Base-by-base conservation (phyloP, 2,329 filamentous ascomycete species). In the Sporothrix inflata region DNA sequence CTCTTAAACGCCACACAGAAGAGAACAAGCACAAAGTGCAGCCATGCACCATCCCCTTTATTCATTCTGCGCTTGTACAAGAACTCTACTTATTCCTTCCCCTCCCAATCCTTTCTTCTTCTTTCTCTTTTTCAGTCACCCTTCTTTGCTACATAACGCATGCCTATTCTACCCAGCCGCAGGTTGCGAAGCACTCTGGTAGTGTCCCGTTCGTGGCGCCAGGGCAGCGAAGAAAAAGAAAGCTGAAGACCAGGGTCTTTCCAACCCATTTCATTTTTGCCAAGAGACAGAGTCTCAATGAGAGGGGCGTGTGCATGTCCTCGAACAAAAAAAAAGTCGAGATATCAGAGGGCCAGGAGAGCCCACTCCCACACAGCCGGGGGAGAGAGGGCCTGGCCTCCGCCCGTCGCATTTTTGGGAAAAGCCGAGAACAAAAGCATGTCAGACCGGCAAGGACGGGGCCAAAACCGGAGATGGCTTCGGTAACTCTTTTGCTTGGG, bases 401-500 rank as follows among this genome's bases (percentile, higher is more conserved):
- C 19, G 66, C 12, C 21, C 11, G 34, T 40, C 3, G n/a, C 34
- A 53, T n/a, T 57, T 57, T 47, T 69, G 16, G 38, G 19, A 21
- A 34, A n/a, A 57, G 2, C 67, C 51, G 67, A 21, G 24, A 34
- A 45, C 38, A 51, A 42, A 42, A 42, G 38, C 19, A 47, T 30
- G 49, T 14, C 38, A 47, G 42, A 40, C 53, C 53, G 55, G 53
- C 53, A 70, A 40, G 19, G 11, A 63, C 68, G 40, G 38, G 34
- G 27, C 27, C 38, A 60, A 34, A 42, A 69, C 30, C 51, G 67
- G 47, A 40, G 49, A 16, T 47, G 67, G 38, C 55, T 61, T 70
- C 68, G 40, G 68, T n/a, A 60, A 30, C 51, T 70, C 38, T 61
- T 34, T 24, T 47, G 68, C 34, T 69, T 57, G 66, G 66, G 6